Evolutionary conservation across 495 filamentous ascomycete genomes (phyloP), one percentile per base, ranked within the genome.

Genomic region (Penicillium lividum): DNA sequence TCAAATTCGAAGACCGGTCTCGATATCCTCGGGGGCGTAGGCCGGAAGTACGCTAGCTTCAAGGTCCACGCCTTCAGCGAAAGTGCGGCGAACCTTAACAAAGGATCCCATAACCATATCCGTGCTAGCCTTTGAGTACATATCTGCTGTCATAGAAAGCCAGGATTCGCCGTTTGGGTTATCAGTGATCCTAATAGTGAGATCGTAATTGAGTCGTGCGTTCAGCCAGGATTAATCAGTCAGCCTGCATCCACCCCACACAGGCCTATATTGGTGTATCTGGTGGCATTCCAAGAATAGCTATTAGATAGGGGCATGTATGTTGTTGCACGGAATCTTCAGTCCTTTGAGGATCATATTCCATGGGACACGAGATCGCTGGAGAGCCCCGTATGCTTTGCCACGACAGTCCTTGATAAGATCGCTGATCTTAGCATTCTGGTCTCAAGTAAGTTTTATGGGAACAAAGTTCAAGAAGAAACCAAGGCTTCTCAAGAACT

Each of bases 401-500:
- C 56, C 57, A 3, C 66, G 57, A 15, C 68, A 40, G 11, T 62
- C 52, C 13, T 48, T 28, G 7, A 68, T 9, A 4, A 44, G 9
- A 5, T 57, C 51, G 3, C 8, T 44, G 27, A 70, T 68, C 1
- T 16, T 52, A 25, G 61, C 38, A 6, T n/a, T 27, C 4, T n/a
- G 13, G 0, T 61, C 10, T 4, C 16, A 31, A 4, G 56, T 51
- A 62, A 80, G 71, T 1, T 73, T 68, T 2, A 84, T 30, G 0
- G 81, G 67, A 0, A 84, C 63, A 2, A 82, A 52, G 53, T 85
- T 82, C 7, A 81, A 31, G 68, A 78, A 50, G 30, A 69, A 53
- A 25, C 82, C 75, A 13, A 83, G 63, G n/a, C 45, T 74, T 1
- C 40, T 13, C 40, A 43, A 15, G 13, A 43, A 43, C 40, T n/a